A percentile compares a stretch with the other conserved stretches of the same genome.
These are phyloP conservation scores for Colletotrichum brevisporum DNA, from an alignment of 2,329 filamentous ascomycete species.

Conservation along the genomic window DNA sequence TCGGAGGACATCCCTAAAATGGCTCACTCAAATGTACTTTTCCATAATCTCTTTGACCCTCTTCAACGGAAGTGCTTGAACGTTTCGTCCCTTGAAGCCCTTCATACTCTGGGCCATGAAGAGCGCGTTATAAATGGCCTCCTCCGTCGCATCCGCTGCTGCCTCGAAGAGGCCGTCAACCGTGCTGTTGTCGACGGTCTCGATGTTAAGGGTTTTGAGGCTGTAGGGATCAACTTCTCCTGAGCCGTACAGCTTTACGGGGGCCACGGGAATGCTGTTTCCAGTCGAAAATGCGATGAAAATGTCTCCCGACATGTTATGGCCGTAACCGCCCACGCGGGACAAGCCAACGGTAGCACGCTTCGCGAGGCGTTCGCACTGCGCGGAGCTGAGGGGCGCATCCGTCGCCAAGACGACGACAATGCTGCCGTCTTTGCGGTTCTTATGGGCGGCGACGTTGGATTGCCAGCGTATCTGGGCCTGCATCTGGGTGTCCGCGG, in stretches of 20 bases:
- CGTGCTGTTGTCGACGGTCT: slow-evolving; percentile 69
- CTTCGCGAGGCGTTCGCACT: slow-evolving; percentile 71
- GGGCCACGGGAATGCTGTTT: slow-evolving; percentile 63
- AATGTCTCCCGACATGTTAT: slow-evolving; percentile 75
- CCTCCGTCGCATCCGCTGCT: slow-evolving; percentile 73
- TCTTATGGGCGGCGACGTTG: slow-evolving; percentile 51
- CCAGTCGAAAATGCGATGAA: slow-evolving; percentile 78
- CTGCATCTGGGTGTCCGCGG: too few relatives aligned
- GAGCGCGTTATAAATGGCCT: slow-evolving; percentile 75
- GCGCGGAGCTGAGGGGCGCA: slow-evolving; percentile 69
- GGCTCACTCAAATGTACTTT: slow-evolving; percentile 44
- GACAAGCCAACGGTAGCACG: slow-evolving; percentile 73
- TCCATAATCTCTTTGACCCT: slow-evolving; percentile 62
- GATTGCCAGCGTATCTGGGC: slow-evolving; percentile 38
- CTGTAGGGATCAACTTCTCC: slow-evolving; percentile 57
- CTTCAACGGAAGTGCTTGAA: slow-evolving; percentile 65
- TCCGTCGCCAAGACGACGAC: slow-evolving; percentile 73
- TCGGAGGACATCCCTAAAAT: too few relatives aligned
- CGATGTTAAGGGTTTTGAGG: slow-evolving; percentile 53
- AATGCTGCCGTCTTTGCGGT: slow-evolving; percentile 73
- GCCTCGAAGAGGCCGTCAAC: slow-evolving; percentile 75
- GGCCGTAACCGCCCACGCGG: slow-evolving; percentile 72
- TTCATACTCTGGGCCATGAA: slow-evolving; percentile 73
- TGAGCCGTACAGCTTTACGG: slow-evolving; percentile 44
- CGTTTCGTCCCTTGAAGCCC: slow-evolving; percentile 63